Conservation (phyloP, 2,329 filamentous ascomycete species). For the Fusarium haematococcum region DNA sequence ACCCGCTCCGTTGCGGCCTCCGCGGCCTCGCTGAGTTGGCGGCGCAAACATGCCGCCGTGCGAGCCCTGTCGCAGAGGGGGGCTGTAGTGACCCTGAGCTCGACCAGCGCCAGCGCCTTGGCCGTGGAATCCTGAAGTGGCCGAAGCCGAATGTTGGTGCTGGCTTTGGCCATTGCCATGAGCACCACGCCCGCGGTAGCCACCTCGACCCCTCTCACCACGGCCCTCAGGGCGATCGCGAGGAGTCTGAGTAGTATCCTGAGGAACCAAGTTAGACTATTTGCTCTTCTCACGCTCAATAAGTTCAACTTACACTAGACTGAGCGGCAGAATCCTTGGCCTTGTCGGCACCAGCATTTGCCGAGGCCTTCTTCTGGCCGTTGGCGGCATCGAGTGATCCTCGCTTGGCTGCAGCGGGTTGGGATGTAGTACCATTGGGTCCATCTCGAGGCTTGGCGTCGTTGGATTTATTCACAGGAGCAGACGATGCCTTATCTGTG, state of each 20-base stretch:
- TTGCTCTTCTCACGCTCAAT: not conserved
- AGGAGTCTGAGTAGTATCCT: conserved; percentile 46
- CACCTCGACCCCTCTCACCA: conserved; percentile 57
- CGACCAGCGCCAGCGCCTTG: conserved; percentile 51
- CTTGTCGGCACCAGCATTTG: conserved; percentile 52
- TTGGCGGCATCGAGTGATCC: conserved; percentile 55
- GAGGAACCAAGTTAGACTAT: conserved; percentile 8
- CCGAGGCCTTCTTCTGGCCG: conserved; percentile 57
- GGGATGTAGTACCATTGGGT: conserved; percentile 53
- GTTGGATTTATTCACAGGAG: conserved; percentile 46
- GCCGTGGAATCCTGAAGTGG: conserved; percentile 45
- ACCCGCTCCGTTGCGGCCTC: conserved; percentile 49
- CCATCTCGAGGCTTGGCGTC: conserved; percentile 53
- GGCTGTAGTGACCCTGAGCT: conserved; percentile 57
- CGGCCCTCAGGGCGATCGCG: conserved; percentile 54
- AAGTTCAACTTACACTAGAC: conserved; percentile 53
- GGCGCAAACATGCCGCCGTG: conserved; percentile 52
- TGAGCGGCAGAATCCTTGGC: conserved; percentile 54
- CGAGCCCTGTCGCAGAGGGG: conserved; percentile 56
- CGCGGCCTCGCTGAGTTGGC: conserved; percentile 50
- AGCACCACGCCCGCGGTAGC: conserved; percentile 59
- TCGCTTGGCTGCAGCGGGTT: conserved; percentile 58
- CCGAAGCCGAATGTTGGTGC: conserved; percentile 46
- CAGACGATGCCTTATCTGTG: conserved; percentile 53
- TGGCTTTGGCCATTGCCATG: conserved; percentile 54